Percentiles rank a stretch among this genome's conserved stretches.
Evolutionary conservation across 169 alveolate species (phyloP).

Genomic region (Miamiensis avidus): DNA sequence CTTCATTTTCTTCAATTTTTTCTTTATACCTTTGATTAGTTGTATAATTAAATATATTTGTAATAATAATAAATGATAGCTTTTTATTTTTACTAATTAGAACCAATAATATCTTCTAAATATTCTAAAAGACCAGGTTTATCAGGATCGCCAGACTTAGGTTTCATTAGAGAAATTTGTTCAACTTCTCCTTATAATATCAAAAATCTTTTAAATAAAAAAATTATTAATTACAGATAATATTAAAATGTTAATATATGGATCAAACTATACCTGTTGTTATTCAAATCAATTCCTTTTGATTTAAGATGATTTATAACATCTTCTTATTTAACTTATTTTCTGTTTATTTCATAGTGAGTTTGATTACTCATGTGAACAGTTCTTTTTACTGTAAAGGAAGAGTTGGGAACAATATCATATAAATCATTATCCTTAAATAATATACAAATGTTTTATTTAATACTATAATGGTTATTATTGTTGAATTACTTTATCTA

Average conservation of each 20-base stretch:
- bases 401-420: conserved; percentile 44
- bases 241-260: too few relatives aligned
- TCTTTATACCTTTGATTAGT: conserved; percentile 47
- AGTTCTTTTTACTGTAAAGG: conserved; percentile 50
- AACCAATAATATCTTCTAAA: conserved; percentile 97
- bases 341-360: conserved; percentile 86
- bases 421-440: conserved; percentile 51
- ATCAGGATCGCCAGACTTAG: conserved; percentile 91
- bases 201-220: conserved; percentile 73
- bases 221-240: background rate
- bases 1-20: conserved; percentile 56
- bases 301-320: conserved; percentile 86
- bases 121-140: conserved; percentile 96
- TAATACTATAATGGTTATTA: too few relatives aligned
- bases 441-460: background rate
- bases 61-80: too few relatives aligned
- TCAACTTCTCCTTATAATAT: conserved; percentile 98
- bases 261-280: conserved; percentile 55
- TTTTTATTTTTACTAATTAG: conserved; percentile 53
- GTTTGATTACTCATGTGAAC: conserved; percentile 54
- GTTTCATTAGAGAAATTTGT: conserved; percentile 96
- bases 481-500: conserved; percentile 61
- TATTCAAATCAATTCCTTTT: conserved; percentile 95
- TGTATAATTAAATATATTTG: too few relatives aligned
- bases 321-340: conserved; percentile 89